Evolutionary conservation across 2,329 filamentous ascomycete species (phyloP), one percentile per base, ranked within the genome.

Genomic region (Ophiostoma populinum): DNA sequence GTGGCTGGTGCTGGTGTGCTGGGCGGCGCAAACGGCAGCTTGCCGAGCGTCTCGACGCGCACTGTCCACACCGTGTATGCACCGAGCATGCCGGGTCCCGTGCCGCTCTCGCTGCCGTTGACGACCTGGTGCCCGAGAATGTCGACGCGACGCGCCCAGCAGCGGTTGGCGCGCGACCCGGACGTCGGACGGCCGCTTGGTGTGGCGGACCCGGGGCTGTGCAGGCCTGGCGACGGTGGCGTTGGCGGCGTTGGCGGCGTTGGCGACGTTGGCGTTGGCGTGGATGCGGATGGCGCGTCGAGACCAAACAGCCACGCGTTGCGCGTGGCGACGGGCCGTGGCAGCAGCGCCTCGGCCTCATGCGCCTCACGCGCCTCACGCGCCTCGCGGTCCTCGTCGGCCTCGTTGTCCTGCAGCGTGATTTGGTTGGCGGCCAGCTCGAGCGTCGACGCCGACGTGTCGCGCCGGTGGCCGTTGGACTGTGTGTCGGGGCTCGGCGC

Each of bases 1-100:
- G 40, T 66, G 65, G 27, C 35, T 22, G 22, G 10, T 11, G 17
- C 16, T 9, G n/a, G 19, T 11, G 12, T 22, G 15, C 2, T 13
- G 3, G 21, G 24, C 11, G 29, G 24, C 12, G 31, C n/a, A 7
- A 24, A 28, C 24, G n/a, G 30, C 12, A 25, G 19, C 16, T 21
- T 13, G 52, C 86, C 83, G 34, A 95, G 59, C 4, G 85, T 94
- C 53, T 90, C 75, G 29, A 98, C 81, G 32, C 67, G 73, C 48
- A 90, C 85, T 51, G 83, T 90, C 81, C 82, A 98, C 7, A 93
- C 85, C 2, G 94, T 82, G 58, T 95, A 98, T 2, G 86, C 80
- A n/a, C 87, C 87, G 19, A 73, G 63, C 44, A 63, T 16, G 17
- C 21, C 12, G 17, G 13, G 5, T 15, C 29, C 24, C 63, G 22